A percentile compares a stretch with the other conserved stretches of the same genome.
Conservation (phyloP, 192 early-diverging fungal species). For the Coemansia sp. region DNA sequence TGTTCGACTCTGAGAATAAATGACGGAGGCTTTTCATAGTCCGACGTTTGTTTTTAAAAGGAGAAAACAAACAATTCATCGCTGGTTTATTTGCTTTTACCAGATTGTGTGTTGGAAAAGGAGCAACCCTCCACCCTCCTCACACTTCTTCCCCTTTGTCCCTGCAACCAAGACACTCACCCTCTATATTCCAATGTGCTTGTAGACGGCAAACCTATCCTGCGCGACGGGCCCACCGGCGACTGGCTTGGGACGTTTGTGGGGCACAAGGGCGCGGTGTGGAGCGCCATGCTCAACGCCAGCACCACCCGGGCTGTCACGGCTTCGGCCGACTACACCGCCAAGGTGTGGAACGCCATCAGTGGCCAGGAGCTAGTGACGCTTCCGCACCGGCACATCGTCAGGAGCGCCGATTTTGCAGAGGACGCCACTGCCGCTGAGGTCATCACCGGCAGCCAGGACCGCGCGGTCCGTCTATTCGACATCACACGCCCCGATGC, state of each 20-base stretch:
- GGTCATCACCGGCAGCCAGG: constrained; percentile 80
- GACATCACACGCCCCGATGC: constrained; percentile 61
- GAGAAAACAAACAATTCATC: too few species aligned
- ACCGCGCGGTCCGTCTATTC: constrained; percentile 80
- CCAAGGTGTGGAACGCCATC: constrained; percentile 85
- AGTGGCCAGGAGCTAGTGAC: constrained; percentile 70
- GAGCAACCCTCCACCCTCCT: too few species aligned
- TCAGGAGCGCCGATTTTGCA: constrained; percentile 79
- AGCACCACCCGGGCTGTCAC: constrained; percentile 83
- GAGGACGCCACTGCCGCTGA: constrained; percentile 57
- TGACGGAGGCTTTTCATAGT: neutral
- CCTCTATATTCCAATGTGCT: constrained; percentile 8
- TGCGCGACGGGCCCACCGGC: constrained; percentile 83
- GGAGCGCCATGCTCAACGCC: constrained; percentile 77
- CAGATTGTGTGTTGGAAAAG: too few species aligned
- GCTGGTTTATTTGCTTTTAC: too few species aligned
- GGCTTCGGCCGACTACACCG: constrained; percentile 91
- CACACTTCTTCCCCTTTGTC: too few species aligned
- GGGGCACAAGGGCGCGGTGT: constrained; percentile 92
- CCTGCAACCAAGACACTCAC: too few species aligned
- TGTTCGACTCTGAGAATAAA: neutral
- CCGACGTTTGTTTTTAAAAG: neutral
- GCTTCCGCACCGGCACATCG: constrained; percentile 78
- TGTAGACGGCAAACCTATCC: constrained; percentile 79
- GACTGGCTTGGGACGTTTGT: constrained; percentile 93